Evolutionary conservation across 2,329 filamentous ascomycete genomes (phyloP).

Genomic region (Fusarium hainanense): DNA sequence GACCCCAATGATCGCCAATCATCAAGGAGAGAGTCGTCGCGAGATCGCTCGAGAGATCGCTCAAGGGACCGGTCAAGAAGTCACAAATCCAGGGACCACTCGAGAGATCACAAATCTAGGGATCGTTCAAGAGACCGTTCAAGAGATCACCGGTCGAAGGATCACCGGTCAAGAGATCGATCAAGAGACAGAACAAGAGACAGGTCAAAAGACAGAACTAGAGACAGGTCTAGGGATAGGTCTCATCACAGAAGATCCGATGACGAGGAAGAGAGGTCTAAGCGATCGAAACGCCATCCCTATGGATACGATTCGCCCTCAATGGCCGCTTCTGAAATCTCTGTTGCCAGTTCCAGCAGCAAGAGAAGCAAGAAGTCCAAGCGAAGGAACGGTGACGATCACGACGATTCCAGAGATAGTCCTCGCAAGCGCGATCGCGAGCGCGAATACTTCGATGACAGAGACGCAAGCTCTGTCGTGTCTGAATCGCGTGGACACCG

Average conservation of each 20-base stretch:
- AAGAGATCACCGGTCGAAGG: conserved; percentile 5
- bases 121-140: conserved; percentile 11
- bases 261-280: conserved; percentile 52
- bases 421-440: conserved; percentile 52
- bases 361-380: conserved; percentile 56
- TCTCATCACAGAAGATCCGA: conserved; percentile 39
- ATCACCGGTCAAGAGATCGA: conserved; percentile 10
- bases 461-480: conserved; percentile 62
- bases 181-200: conserved; percentile 14
- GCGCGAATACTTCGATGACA: conserved; percentile 56
- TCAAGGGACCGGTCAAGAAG: conserved; percentile 16
- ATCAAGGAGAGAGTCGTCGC: conserved; percentile 27
- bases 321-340: conserved; percentile 52
- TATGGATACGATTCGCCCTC: conserved; percentile 49
- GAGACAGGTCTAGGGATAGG: conserved; percentile 29
- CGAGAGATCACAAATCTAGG: neutral
- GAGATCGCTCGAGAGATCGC: conserved; percentile 28
- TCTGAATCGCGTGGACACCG: conserved; percentile 55
- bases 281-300: conserved; percentile 52
- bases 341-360: conserved; percentile 52
- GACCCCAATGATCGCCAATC: conserved; percentile 30
- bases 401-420: conserved; percentile 50
- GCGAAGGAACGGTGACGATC: conserved; percentile 53
- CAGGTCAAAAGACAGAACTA: conserved; percentile 9
- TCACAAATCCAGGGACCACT: conserved; percentile 10